Evolutionary conservation across 306 rosid species (phyloP).

Genomic region (Citrullus amarus): DNA sequence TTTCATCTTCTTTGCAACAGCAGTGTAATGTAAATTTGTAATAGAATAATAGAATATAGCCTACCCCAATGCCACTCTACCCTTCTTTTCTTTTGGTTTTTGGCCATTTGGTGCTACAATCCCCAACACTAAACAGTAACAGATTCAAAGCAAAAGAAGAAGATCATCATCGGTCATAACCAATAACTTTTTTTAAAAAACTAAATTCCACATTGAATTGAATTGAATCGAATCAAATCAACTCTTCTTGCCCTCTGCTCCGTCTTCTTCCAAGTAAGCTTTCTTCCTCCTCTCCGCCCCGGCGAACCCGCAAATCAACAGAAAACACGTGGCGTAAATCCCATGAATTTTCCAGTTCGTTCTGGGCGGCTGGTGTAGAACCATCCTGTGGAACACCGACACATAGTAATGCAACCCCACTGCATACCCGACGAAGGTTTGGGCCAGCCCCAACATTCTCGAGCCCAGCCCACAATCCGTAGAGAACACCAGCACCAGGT

Average conservation of each 20-base stretch:
- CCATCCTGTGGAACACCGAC: constrained; percentile 80
- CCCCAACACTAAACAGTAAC: neutral
- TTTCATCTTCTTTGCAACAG: neutral
- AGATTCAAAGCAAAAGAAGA: neutral
- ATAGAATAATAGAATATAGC: neutral
- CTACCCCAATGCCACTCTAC: neutral
- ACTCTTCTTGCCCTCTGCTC: constrained; percentile 74
- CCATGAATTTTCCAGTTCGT: constrained; percentile 87
- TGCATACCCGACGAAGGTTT: constrained; percentile 48
- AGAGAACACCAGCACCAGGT: constrained; percentile 59
- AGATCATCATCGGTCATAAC: neutral
- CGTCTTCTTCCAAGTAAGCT: constrained; percentile 71
- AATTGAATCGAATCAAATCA: neutral
- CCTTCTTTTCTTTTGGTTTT: neutral
- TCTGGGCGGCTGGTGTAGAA: constrained; percentile 57
- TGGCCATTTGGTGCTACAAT: neutral
- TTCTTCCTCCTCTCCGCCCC: constrained; percentile 64
- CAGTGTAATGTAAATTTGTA: neutral
- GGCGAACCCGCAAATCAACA: constrained; percentile 41
- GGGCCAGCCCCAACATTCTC: constrained; percentile 63
- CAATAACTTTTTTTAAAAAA: neutral
- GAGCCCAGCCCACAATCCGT: constrained; percentile 56
- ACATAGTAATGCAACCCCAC: constrained; percentile 80
- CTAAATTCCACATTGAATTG: neutral
- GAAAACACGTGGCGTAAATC: constrained; percentile 62